Evolutionary conservation across 208 protist species (phyloP), one percentile per base, ranked within the genome.

Genomic region (Trypanosoma platydactyli): DNA sequence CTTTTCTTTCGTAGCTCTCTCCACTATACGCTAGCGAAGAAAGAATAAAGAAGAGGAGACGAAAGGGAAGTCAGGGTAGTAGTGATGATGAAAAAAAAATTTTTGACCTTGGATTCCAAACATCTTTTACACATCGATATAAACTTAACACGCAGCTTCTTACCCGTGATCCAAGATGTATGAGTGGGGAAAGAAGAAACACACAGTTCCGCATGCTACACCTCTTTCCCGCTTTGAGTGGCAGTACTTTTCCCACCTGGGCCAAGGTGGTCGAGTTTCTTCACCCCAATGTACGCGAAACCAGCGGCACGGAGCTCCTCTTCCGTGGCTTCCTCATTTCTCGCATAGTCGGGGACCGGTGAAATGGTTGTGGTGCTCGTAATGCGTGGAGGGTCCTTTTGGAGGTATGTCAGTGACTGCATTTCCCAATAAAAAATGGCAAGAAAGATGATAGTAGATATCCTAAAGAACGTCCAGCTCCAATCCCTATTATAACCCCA

Each of bases 401-500:
- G 88, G 66, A 78, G 77, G 49, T 84, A 72, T 1, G 84, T 40
- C n/a, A 93, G 46, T 0, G 73, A 68, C 5, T 83, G 81, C 42
- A 78, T 79, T 67, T 94, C 88, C 76, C 73, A 89, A 64, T 94
- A 96, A 16, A 94, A 59, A 1, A 88, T 45, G 3, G 41, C 35
- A 0, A 78, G 57, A 63, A 96, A 88, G 13, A 94, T 73, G 0
- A 94, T 0, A 0, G 61, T 68, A 0, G 84, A 79, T 0, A 91
- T 3, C 54, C 91, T 92, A 64, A 92, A 96, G 0, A 96, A 55
- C 20, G 87, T 84, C 86, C 87, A 96, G 67, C 87, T 94, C 88
- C 90, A 96, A 79, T 96, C 81, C 1, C 87, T 73, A 64, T 96
- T 96, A 67, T 77, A 96, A 9, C 90, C 90, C 50, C 90, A 96